Conservation (phyloP, 2,329 filamentous ascomycete species). For the Stagonosporopsis rhizophila region DNA sequence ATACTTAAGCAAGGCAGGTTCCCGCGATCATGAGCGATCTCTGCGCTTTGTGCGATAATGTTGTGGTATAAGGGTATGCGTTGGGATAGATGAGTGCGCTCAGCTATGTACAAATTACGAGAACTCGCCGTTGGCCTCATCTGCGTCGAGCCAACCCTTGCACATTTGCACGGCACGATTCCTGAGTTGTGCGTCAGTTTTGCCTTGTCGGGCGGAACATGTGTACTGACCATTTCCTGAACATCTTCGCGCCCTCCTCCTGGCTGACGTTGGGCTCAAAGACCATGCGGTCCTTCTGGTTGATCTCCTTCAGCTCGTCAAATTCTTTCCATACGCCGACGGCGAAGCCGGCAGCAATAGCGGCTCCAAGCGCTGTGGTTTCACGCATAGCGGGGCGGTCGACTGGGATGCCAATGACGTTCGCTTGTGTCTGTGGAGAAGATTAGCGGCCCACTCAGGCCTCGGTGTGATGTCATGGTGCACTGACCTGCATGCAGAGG, state of each 20-base stretch:
- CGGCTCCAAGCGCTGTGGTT: conserved; percentile 86
- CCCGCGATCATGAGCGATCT: too few species aligned
- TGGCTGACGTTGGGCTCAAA: conserved; percentile 72
- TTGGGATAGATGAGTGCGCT: conserved; percentile 16
- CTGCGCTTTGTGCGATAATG: not conserved
- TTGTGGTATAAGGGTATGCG: not conserved
- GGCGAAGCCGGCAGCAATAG: conserved; percentile 87
- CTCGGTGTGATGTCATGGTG: conserved; percentile 7
- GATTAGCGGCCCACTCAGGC: conserved; percentile 23
- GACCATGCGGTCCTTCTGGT: conserved; percentile 70
- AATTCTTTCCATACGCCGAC: conserved; percentile 79
- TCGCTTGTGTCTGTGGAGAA: conserved; percentile 72
- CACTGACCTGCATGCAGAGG: conserved; percentile 76
- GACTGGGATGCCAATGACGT: conserved; percentile 83
- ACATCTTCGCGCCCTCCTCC: conserved; percentile 67
- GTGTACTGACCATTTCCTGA: conserved; percentile 65
- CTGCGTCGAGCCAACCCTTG: conserved; percentile 70
- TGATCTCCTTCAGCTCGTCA: conserved; percentile 75
- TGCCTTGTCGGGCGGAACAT: not conserved
- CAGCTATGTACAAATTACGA: conserved; percentile 26
- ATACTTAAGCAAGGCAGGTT: too few species aligned
- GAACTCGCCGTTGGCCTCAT: conserved; percentile 47
- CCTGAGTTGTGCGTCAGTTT: conserved; percentile 1
- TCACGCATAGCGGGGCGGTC: conserved; percentile 88
- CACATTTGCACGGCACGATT: conserved; percentile 74